Base-by-base conservation (phyloP, 2,329 filamentous ascomycete species). In the Fusarium burgessii region DNA sequence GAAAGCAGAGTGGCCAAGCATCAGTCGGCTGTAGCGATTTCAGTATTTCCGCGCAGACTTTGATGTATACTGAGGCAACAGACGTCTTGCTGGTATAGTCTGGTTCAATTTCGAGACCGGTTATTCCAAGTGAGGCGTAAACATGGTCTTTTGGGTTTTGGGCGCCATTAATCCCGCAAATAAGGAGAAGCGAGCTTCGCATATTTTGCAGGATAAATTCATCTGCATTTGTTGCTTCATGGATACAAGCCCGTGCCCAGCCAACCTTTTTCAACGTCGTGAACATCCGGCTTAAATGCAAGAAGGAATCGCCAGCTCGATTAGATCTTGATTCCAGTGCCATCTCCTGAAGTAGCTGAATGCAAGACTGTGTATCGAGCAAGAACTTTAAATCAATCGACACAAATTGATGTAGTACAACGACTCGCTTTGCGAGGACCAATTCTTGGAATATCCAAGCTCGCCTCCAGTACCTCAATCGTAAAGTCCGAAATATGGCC, bases 401-500 rank as follows among this genome's bases (percentile, higher is more conserved):
- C 7, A 15, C 7, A 17, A 33, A 40, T 6, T 17, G 23, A 23
- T 58, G 38, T 1, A 66, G n/a, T 4, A 64, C 36, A 3, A 58
- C 15, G 12, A 38, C 25, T 1, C 29, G 33, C 5, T 12, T 40
- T 7, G 62, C 33, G 9, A 64, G 33, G 2, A 40, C 51, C 2
- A 64, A 6, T 8, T 64, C 62, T 27, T 66, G 62, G 12, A 64
- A 64, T 15, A 52, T 33, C 51, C 59, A 64, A 14, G 45, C 51
- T 29, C 62, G 59, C 18, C 38, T 13, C 60, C 60, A 59, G 35
- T 61, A 64, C 10, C 4, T 27, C 32, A 54, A 25, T 2, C 11
- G 7, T 14, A 29, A 15, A 2, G 47, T 29, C 6, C 7, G 8
- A 2, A 18, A 15, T 5, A 61, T 7, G 13, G 46, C 46, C 11